Base-by-base conservation (phyloP, 805 yeast species). In the Kodamaea jinghongensis region DNA sequence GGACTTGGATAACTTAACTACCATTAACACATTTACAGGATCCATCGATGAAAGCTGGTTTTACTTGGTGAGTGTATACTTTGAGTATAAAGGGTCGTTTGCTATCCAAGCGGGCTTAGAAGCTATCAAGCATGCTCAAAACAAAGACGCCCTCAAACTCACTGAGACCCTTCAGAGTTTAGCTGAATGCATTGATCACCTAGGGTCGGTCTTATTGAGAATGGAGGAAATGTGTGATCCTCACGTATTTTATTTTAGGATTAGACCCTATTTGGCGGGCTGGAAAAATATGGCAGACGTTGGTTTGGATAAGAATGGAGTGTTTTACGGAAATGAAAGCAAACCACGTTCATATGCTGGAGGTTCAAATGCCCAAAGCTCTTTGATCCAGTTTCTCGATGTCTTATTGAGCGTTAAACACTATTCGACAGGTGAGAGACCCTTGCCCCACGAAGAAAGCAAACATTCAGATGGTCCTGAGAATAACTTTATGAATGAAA, bases 181-280 rank as follows among this genome's bases (percentile, higher is more conserved):
- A 39, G 96, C 96, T 1, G 86, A 83, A 57, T 63, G 75, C 28
- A 83, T 90, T 38, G 95, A 86, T 55, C 66, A 70, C 43, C 66
- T 91, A 48, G 93, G 89, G 10, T 70, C 83, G 3, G 74, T 86
- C 1, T 64, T 91, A 49, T 78, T 82, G 77, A 74, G 76, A 50
- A 85, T 90, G 93, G 89, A 86, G 54, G 96, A 90, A 49, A 84
- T 84, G 84, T 87, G 96, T 61, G 96, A 89, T 55, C 97, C 98
- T 2, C 95, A 88, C 56, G 81, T 85, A 3, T 90, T 91, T 58
- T 90, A 86, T 61, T 86, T 76, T 67, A 76, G 91, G 44, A 75
- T 90, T 33, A 74, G 98, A 54, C 97, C 97, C 1, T 90, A 76
- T 52, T 67, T 91, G 47, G 96, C 96, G 1, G 98, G 97, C 2